These are phyloP conservation scores for Nevesoporus exiguus DNA, from an alignment of 768 basidiomycete species.

Conservation along the genomic window DNA sequence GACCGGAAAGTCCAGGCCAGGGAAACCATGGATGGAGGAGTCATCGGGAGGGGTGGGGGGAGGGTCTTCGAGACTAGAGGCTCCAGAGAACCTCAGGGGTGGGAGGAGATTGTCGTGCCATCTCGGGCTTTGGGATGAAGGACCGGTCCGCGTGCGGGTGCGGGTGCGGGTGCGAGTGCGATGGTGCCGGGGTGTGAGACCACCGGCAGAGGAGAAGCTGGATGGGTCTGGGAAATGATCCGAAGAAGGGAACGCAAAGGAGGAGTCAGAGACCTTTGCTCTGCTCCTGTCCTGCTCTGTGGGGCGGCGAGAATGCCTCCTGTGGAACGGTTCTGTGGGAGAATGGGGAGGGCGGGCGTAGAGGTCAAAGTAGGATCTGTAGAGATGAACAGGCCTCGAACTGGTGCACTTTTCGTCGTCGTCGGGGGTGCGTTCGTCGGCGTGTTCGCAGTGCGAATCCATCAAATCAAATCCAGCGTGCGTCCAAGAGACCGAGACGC, in stretches of 20 bases:
- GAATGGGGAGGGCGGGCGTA: slow-evolving; percentile 30
- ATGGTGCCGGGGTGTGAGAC: slow-evolving; percentile 36
- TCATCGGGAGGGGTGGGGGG: slow-evolving; percentile 66
- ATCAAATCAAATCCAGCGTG: not conserved
- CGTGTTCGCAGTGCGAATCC: not conserved
- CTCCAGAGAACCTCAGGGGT: slow-evolving; percentile 60
- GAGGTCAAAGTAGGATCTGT: not conserved
- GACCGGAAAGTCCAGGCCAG: slow-evolving; percentile 52
- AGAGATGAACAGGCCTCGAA: not conserved
- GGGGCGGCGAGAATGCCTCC: slow-evolving; percentile 24
- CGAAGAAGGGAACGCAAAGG: slow-evolving; percentile 29
- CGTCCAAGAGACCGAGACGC: not conserved
- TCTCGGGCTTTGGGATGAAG: slow-evolving; percentile 40
- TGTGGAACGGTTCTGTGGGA: slow-evolving; percentile 14
- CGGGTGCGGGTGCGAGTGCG: slow-evolving; percentile 47
- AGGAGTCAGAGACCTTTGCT: slow-evolving; percentile 26
- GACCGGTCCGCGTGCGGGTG: slow-evolving; percentile 59
- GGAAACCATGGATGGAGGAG: slow-evolving; percentile 16
- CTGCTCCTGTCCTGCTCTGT: slow-evolving; percentile 25
- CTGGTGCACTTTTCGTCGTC: not conserved
- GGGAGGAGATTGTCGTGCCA: slow-evolving; percentile 49
- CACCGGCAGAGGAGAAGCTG: slow-evolving; percentile 23
- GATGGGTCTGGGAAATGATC: slow-evolving; percentile 24
- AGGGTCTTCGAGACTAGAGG: slow-evolving; percentile 71
- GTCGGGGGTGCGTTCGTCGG: not conserved